A percentile compares a stretch with the other conserved stretches of the same genome.
These are phyloP conservation scores for Plasmopara muralis DNA, from an alignment of 352 stramenopile genomes.

Conservation along the genomic window DNA sequence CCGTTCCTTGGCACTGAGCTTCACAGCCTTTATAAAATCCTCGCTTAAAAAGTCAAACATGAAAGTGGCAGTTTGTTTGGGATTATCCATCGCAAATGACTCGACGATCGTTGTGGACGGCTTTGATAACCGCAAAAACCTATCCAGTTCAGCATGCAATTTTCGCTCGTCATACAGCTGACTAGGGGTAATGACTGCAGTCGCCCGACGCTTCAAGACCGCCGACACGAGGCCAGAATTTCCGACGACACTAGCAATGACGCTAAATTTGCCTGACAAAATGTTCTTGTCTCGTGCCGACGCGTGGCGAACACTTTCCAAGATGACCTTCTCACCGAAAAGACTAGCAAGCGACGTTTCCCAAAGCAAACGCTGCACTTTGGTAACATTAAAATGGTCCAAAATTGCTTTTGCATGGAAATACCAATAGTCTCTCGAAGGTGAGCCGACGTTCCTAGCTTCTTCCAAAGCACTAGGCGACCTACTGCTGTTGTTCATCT, in stretches of 20 bases:
- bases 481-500: slow-evolving; percentile 24
- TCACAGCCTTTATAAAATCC: slow-evolving; percentile 52
- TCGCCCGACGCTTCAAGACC: slow-evolving; percentile 20
- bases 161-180: slow-evolving; percentile 25
- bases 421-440: slow-evolving; percentile 68
- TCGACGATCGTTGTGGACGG: slow-evolving; percentile 29
- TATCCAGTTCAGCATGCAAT: slow-evolving; percentile 35
- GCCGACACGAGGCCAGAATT: slow-evolving; percentile 15
- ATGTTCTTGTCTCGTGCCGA: slow-evolving; percentile 12
- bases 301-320: slow-evolving; percentile 39
- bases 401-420: slow-evolving; percentile 54
- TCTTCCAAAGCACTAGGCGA: slow-evolving; percentile 35
- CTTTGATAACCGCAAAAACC: slow-evolving; percentile 46
- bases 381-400: slow-evolving; percentile 55
- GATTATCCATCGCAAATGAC: slow-evolving; percentile 24
- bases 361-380: slow-evolving; percentile 69
- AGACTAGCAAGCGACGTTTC: slow-evolving; percentile 60
- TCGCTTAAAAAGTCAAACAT: slow-evolving; percentile 68
- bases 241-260: slow-evolving; percentile 22
- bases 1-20: slow-evolving; percentile 51
- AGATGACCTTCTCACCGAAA: slow-evolving; percentile 54
- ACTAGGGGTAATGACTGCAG: slow-evolving; percentile 11
- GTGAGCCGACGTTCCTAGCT: slow-evolving; percentile 39
- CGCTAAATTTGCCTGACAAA: slow-evolving; percentile 14
- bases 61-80: slow-evolving; percentile 24